Evolutionary conservation across 2,329 filamentous ascomycete species (phyloP), one percentile per base, ranked within the genome.

Genomic region (Fusarium ramigenum): DNA sequence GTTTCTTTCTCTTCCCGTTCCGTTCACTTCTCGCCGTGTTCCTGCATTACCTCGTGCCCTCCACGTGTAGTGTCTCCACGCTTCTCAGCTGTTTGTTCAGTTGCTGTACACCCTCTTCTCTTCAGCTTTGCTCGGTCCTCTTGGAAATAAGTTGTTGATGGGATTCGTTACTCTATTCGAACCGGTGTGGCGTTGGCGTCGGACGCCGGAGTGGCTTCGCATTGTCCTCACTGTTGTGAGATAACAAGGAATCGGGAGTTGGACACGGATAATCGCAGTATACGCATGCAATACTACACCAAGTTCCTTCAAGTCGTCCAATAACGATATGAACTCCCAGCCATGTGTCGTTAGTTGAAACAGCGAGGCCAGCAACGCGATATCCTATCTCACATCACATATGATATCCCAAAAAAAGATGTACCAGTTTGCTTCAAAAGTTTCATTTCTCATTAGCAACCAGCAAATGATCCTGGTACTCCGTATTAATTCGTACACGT

Each of bases 391-490:
- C 42, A 21, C n/a, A 46, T 66, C 61, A 56, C 25, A 46, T 37
- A 57, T 63, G 23, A 65, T 39, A 43, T 53, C 19, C 37, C 32
- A 21, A 60, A 61, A 47, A 47, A 40, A 63, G 40, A 49, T 47
- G n/a, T 50, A 63, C 47, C 43, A 57, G 36, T 70, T 58, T 67
- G 57, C 67, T 73, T 74, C 62, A 76, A 75, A 75, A 46, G 54
- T 77, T 63, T 78, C 77, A 75, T 78, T 78, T 78, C 77, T 78
- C 77, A 78, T 78, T 78, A 78, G 62, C 72, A 72, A 76, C 75
- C 68, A 75, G 69, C 66, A 67, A 67, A 68, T 66, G 70, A 60
- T 56, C 74, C 68, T 61, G 70, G 64, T 63, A 73, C 72, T 69
- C 63, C 68, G 54, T 77, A 78, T 75, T 78, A 78, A 67, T 61